Evolutionary conservation across 2,329 filamentous ascomycete genomes (phyloP).

Genomic region (Colletotrichum chlorophyti): DNA sequence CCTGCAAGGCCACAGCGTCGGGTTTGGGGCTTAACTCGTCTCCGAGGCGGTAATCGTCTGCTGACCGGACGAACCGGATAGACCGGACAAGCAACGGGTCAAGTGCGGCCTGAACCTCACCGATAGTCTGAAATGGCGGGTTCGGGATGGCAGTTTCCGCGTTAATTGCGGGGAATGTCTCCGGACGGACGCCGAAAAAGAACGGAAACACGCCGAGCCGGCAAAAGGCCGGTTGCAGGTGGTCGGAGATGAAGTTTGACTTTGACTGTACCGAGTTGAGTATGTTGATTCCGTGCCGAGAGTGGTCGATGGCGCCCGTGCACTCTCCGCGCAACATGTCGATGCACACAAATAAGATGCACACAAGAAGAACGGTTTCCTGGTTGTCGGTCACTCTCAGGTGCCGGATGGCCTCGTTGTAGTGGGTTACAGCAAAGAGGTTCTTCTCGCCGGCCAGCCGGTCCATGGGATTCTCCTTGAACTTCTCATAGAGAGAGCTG

Average conservation of each 20-base stretch:
- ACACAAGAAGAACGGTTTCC: constrained; percentile 46
- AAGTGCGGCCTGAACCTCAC: constrained; percentile 39
- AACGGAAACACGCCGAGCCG: constrained; percentile 47
- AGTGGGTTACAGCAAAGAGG: constrained; percentile 45
- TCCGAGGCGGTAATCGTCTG: constrained; percentile 36
- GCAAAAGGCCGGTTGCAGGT: constrained; percentile 44
- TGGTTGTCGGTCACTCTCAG: constrained; percentile 38
- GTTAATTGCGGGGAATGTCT: constrained; percentile 35
- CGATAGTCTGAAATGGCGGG: constrained; percentile 25
- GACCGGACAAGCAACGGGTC: constrained; percentile 36
- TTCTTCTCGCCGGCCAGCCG: constrained; percentile 29
- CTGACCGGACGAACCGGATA: constrained; percentile 38
- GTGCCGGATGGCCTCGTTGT: constrained; percentile 47
- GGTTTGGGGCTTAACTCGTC: constrained; percentile 5
- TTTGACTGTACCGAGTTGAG: constrained; percentile 34
- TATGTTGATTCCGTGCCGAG: constrained; percentile 45
- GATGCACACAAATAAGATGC: constrained; percentile 51
- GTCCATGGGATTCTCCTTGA: constrained; percentile 22
- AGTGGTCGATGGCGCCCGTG: constrained; percentile 43
- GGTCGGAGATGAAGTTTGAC: constrained; percentile 34
- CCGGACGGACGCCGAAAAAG: constrained; percentile 40
- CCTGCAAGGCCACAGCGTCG: constrained; percentile 29
- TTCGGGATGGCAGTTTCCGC: neutral
- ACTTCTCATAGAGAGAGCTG: constrained; percentile 46
- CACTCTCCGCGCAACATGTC: constrained; percentile 48